Evolutionary conservation across 2,329 filamentous ascomycete species (phyloP), one percentile per base, ranked within the genome.

Genomic region (Salinomyces thailandicus): DNA sequence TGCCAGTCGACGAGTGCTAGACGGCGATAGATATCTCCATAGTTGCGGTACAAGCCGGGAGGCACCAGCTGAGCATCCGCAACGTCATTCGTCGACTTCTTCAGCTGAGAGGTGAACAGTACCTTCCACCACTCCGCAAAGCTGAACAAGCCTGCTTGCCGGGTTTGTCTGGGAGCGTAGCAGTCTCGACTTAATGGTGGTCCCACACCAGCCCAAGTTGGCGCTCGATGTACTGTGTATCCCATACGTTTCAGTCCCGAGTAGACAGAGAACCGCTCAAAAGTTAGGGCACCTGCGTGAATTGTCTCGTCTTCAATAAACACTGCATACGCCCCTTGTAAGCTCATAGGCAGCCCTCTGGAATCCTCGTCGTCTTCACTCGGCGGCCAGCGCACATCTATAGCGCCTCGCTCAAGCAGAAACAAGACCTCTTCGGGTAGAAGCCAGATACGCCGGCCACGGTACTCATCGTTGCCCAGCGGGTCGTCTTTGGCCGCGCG

Each of bases 401-500:
- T 53, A 31, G 75, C 86, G 0, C 89, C 91, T 51, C 91, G 69
- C 64, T 98, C 91, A 6, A 96, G 69, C 44, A 95, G 60, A 53
- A 86, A 95, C 36, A 98, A 68, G 5, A 86, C 84, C 61, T 98
- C 91, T 56, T 98, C 91, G 0, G 89, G 89, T 26, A 94, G 60
- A 34, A 98, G 57, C 87, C 87, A 95, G 27, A 87, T 32, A 18
- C 58, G 42, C 24, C 53, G 46, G 11, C 51, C 49, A 18, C 53
- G 48, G 4, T 37, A 17, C 7, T 48, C 45, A n/a, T 53, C 47
- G 14, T 54, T 39, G 4, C 53, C 53, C 2, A 59, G 35, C 3
- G 55, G 55, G 38, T 58, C 57, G 9, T 77, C 73, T 43, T 69
- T 71, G 27, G 69, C 66, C n/a, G 65, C 51, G 5, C 68, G 68